phyloP scores from a whole-genome alignment of 225 moss, liverwort and hornwort species.

The Takakia lepidozioides region DNA sequence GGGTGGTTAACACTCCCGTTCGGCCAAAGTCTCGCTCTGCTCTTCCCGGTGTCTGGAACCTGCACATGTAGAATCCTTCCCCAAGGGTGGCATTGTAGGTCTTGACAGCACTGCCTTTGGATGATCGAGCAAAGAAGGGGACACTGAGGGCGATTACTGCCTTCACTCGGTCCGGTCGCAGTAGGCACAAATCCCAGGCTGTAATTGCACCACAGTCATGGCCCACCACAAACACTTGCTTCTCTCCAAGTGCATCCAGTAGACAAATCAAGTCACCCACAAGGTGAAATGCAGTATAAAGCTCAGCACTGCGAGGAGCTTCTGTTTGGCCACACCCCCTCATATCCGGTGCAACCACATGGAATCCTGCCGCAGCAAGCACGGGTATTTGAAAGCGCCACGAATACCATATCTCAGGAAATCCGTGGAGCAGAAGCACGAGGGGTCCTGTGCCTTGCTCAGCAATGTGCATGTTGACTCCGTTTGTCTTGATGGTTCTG shows the following conservation, averaged over 20 bases:
- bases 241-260: slow-evolving; percentile 29
- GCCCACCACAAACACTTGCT: slow-evolving; percentile 33
- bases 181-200: slow-evolving; percentile 38
- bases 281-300: slow-evolving; percentile 34
- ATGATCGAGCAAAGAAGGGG: slow-evolving; percentile 12
- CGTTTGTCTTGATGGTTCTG: slow-evolving; percentile 45
- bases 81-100: slow-evolving; percentile 8
- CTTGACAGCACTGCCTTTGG: slow-evolving; percentile 5
- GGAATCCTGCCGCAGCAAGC: slow-evolving; percentile 53
- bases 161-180: slow-evolving; percentile 58
- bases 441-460: slow-evolving; percentile 61
- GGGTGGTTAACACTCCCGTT: slow-evolving; percentile 17
- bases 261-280: slow-evolving; percentile 53
- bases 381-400: slow-evolving; percentile 63
- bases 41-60: slow-evolving; percentile 52
- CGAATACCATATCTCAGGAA: slow-evolving; percentile 58
- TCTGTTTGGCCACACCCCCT: slow-evolving; percentile 62
- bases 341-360: slow-evolving; percentile 52
- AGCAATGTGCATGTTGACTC: slow-evolving; percentile 58
- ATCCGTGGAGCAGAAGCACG: slow-evolving; percentile 64
- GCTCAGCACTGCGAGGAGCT: slow-evolving; percentile 18
- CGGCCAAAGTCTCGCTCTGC: slow-evolving; percentile 57
- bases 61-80: slow-evolving; percentile 40
- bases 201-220: slow-evolving; percentile 59
- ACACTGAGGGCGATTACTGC: slow-evolving; percentile 32